phyloP scores from a whole-genome alignment of 2,329 filamentous ascomycete genomes.

The Monilinia polystroma region DNA sequence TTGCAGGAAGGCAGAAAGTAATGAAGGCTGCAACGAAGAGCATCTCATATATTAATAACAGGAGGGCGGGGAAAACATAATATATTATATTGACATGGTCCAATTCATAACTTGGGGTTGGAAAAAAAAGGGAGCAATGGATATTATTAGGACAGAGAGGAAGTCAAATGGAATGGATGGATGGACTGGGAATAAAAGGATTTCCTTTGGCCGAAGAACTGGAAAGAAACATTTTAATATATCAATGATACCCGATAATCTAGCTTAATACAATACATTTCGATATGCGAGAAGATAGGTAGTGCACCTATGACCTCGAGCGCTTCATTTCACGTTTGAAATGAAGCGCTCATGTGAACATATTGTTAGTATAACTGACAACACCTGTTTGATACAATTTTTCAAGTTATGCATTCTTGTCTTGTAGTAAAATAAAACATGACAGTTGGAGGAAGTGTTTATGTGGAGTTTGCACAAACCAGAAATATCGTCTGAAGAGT shows the following conservation, averaged over 20 bases:
- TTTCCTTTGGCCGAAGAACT: constrained; percentile 4
- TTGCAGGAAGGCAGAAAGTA: not conserved
- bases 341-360: not conserved
- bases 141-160: not conserved
- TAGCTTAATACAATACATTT: constrained; percentile 15
- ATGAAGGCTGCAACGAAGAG: not conserved
- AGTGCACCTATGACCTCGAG: not conserved
- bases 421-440: not conserved
- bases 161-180: not conserved
- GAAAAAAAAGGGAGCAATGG: constrained; percentile 9
- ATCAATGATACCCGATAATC: constrained; percentile 22
- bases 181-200: not conserved
- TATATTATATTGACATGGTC: constrained; percentile 4
- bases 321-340: not conserved
- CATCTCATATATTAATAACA: not conserved
- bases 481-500: not conserved
- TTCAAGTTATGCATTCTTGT: not conserved
- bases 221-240: constrained; percentile 19
- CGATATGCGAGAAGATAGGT: not conserved
- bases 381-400: not conserved
- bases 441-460: not conserved
- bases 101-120: not conserved
- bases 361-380: no score
- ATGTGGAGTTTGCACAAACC: not conserved
- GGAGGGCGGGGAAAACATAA: not conserved